Conservation (phyloP, 1,284 basidiomycete species). For the Moesziomyces sp. region DNA sequence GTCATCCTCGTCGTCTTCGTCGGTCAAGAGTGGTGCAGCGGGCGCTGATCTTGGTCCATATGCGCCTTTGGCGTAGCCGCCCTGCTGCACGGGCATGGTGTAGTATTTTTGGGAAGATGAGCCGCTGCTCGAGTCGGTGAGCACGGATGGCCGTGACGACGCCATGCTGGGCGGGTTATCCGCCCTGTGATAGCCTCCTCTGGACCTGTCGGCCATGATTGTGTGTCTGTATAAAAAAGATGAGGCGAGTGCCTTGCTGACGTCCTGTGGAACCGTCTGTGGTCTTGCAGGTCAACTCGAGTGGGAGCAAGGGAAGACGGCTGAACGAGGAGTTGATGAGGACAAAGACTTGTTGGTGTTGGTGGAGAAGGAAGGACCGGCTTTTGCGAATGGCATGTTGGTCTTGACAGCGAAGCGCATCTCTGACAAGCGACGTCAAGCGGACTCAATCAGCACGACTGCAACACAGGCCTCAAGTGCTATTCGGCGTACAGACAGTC, state of each 20-base stretch:
- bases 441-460: no score
- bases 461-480: no score
- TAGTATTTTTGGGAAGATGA: conserved; percentile 40
- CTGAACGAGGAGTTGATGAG: no score
- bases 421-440: no score
- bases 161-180: conserved; percentile 37
- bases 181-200: conserved; percentile 37
- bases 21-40: conserved; percentile 26
- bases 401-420: background rate
- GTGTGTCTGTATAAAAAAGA: background rate
- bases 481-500: no score
- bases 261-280: background rate
- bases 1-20: conserved; percentile 46
- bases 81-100: conserved; percentile 15
- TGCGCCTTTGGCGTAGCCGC: conserved; percentile 4
- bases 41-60: conserved; percentile 8
- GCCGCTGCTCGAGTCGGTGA: conserved; percentile 35
- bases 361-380: conserved; percentile 8
- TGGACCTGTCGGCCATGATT: conserved; percentile 27
- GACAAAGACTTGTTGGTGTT: conserved; percentile 1
- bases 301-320: no score
- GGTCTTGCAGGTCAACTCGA: background rate
- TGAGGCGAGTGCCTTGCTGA: background rate
- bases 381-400: background rate
- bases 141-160: conserved; percentile 30